Evolutionary conservation across 495 filamentous ascomycete genomes (phyloP), one percentile per base, ranked within the genome.

Genomic region (Parathielavia hyrcaniae): DNA sequence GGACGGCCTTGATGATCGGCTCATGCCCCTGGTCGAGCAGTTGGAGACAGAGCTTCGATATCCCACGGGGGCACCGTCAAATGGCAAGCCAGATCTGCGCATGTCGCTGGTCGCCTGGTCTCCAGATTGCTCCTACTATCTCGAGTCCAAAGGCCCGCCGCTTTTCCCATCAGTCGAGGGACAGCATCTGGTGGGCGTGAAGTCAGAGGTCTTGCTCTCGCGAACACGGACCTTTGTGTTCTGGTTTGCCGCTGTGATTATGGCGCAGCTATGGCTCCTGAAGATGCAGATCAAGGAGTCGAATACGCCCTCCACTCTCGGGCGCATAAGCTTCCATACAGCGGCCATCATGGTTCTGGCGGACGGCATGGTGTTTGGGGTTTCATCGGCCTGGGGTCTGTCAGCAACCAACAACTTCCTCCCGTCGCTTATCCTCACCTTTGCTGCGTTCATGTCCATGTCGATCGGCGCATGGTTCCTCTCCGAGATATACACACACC

Each of bases 101-200:
- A 89, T 96, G 81, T 93, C 89, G 11, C 84, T 89, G 47, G 78
- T 95, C 1, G 79, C 93, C 16, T 98, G 91, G 71, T 97, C 92
- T 19, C 93, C 93, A 17, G 92, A 96, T 67, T 98, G 93, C 68
- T 89, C 86, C 10, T 92, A 90, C 64, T 83, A 95, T 36, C 81
- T 98, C n/a, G 86, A 93, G 66, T 89, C 87, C 6, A 91, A 93
- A 69, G 88, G 89, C 0, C 82, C 88, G 4, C 89, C 90, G 6
- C 79, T 85, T 17, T 90, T 79, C 60, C 69, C 83, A 9, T 81
- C 82, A 4, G 75, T 73, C 19, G 83, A 91, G 44, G 78, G 75
- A 7, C 66, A 82, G 32, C 90, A 95, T 69, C 77, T 96, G 20
- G 65, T 78, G 11, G 91, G 93, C 0, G 78, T 84, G 23, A 97